Conservation (phyloP, 73 alveolate species). For the Urostyla sp. region DNA sequence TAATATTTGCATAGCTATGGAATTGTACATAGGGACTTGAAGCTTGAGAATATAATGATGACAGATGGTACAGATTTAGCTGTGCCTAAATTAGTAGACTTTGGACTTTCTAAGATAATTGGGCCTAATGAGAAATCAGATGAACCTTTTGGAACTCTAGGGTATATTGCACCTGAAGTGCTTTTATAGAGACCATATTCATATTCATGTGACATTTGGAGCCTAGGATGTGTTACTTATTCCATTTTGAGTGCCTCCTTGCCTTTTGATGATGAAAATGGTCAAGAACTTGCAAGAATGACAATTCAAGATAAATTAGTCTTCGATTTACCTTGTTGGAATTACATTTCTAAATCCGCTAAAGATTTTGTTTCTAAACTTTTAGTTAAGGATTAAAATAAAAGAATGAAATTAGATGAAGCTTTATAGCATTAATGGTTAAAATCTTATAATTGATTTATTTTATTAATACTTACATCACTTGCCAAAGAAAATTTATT, state of each 20-base stretch:
- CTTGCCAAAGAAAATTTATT: too few species aligned
- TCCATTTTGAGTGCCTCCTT: constrained; percentile 31
- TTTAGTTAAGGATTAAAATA: constrained; percentile 35
- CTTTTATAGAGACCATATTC: constrained; percentile 41
- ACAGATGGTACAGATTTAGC: constrained; percentile 48
- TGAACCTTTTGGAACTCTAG: constrained; percentile 73
- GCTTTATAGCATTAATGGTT: constrained; percentile 55
- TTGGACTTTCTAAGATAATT: constrained; percentile 64
- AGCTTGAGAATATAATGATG: constrained; percentile 76
- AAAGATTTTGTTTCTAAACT: constrained; percentile 42
- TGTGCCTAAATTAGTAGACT: constrained; percentile 53
- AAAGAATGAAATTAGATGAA: constrained; percentile 39
- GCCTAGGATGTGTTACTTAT: constrained; percentile 42
- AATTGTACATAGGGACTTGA: constrained; percentile 82
- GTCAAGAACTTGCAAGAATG: constrained; percentile 40
- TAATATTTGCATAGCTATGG: constrained; percentile 73
- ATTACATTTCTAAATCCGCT: constrained; percentile 9
- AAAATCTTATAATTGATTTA: too few species aligned
- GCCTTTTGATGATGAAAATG: constrained; percentile 48
- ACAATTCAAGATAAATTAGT: constrained; percentile 37
- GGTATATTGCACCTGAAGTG: constrained; percentile 74
- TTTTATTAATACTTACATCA: too few species aligned
- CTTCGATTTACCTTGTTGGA: constrained; percentile 48
- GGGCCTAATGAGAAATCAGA: constrained; percentile 39
- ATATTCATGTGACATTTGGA: constrained; percentile 54